Conservation (phyloP, 805 yeast species). For the Cyberlindnera mississippiensis region DNA sequence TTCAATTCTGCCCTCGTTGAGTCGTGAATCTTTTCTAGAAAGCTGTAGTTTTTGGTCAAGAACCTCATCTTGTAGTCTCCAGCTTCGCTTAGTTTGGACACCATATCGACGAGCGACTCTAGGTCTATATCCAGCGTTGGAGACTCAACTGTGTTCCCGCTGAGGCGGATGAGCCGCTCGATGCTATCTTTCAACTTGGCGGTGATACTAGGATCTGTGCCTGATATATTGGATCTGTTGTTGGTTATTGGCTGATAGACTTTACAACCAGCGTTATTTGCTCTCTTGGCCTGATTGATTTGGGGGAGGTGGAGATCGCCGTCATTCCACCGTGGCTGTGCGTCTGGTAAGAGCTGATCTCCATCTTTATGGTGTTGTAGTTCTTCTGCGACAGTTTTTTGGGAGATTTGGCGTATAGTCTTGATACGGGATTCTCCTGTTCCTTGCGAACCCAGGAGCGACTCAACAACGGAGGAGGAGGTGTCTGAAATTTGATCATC, state of each 20-base stretch:
- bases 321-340: slow-evolving; percentile 4
- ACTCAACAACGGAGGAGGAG: slow-evolving; percentile 14
- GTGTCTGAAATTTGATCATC: slow-evolving; percentile 15
- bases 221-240: not conserved
- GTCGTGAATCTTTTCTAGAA: slow-evolving; percentile 21
- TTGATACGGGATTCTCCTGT: too few species aligned
- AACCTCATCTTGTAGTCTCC: slow-evolving; percentile 19
- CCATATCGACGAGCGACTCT: slow-evolving; percentile 7
- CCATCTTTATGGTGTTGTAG: not conserved
- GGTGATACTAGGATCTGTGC: not conserved
- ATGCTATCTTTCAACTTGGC: slow-evolving; percentile 5
- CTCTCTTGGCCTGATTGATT: not conserved
- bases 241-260: not conserved
- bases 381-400: not conserved
- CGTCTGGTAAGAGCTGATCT: slow-evolving; percentile 2
- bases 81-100: slow-evolving; percentile 16
- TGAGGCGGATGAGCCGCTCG: slow-evolving; percentile 9
- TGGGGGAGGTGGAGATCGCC: not conserved
- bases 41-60: slow-evolving; percentile 24
- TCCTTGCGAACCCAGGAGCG: not conserved
- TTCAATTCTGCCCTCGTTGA: slow-evolving; percentile 11
- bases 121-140: slow-evolving; percentile 2
- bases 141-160: slow-evolving; percentile 12
- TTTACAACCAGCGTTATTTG: too few species aligned
- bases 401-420: too few species aligned